Conservation (phyloP, 2,329 filamentous ascomycete genomes). For the Neonectria sp. region DNA sequence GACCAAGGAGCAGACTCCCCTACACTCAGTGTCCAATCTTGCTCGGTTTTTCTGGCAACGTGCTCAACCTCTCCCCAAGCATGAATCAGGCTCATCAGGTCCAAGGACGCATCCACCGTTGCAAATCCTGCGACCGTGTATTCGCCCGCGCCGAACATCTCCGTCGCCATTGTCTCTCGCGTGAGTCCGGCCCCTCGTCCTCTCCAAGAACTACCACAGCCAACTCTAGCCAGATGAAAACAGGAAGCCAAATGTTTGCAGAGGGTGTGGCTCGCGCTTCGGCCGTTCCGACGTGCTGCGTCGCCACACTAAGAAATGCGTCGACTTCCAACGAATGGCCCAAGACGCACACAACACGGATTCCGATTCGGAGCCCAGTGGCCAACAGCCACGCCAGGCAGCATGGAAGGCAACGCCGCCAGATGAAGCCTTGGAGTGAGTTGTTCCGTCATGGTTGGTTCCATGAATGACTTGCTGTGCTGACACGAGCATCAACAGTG, state of each 20-base stretch:
- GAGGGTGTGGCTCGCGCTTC: neutral
- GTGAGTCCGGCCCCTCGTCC: neutral
- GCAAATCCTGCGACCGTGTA: neutral
- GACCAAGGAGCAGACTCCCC: too few species aligned
- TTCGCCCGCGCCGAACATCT: conserved; percentile 1
- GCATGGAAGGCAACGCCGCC: neutral
- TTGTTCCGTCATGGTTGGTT: too few species aligned
- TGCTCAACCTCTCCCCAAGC: neutral
- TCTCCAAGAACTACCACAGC: too few species aligned
- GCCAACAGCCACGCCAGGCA: neutral
- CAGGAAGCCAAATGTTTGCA: conserved; percentile 1
- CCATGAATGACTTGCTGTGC: neutral
- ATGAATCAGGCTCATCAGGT: conserved; percentile 1
- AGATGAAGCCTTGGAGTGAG: neutral
- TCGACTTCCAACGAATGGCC: neutral
- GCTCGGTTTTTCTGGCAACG: too few species aligned
- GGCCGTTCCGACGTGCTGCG: conserved; percentile 1
- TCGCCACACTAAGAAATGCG: neutral
- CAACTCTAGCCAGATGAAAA: neutral
- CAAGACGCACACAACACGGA: neutral
- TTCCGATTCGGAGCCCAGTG: neutral
- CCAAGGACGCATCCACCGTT: conserved; percentile 1
- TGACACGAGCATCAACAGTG: neutral
- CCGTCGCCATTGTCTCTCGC: conserved; percentile 3
- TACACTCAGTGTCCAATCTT: too few species aligned